Conservation (phyloP, 176 grass and related monocot species). For the Eragrostis curvula region DNA sequence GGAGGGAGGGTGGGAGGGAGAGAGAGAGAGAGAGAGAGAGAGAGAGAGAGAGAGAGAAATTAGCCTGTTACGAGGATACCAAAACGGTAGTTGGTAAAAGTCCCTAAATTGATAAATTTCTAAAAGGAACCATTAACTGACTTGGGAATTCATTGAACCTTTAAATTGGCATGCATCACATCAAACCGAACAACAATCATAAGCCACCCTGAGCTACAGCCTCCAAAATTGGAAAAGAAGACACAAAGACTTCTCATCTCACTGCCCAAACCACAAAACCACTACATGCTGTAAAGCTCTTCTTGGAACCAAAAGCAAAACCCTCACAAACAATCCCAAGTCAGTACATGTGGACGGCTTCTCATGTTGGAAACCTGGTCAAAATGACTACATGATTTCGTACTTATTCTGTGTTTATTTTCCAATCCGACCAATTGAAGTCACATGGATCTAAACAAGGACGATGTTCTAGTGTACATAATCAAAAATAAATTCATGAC, state of each 20-base stretch:
- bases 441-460: not conserved
- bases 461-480: not conserved
- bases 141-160: not conserved
- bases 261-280: not conserved
- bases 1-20: no score
- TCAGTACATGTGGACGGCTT: not conserved
- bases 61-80: no score
- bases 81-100: no score
- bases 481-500: not conserved
- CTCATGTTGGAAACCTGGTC: not conserved
- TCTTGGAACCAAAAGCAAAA: conserved; percentile 30
- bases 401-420: not conserved
- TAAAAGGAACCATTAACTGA: conserved; percentile 27
- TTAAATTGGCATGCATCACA: not conserved
- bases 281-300: conserved; percentile 25
- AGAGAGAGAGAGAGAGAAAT: no score
- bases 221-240: conserved; percentile 3
- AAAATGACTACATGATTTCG: not conserved
- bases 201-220: not conserved
- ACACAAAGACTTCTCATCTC: not conserved
- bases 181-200: not conserved
- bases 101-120: no score
- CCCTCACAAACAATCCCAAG: not conserved
- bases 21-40: no score
- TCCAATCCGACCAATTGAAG: not conserved